A percentile compares a stretch with the other conserved stretches of the same genome.
Evolutionary conservation across 768 basidiomycete species (phyloP).

Genomic region (Naganishia vaughanmartiniae): DNA sequence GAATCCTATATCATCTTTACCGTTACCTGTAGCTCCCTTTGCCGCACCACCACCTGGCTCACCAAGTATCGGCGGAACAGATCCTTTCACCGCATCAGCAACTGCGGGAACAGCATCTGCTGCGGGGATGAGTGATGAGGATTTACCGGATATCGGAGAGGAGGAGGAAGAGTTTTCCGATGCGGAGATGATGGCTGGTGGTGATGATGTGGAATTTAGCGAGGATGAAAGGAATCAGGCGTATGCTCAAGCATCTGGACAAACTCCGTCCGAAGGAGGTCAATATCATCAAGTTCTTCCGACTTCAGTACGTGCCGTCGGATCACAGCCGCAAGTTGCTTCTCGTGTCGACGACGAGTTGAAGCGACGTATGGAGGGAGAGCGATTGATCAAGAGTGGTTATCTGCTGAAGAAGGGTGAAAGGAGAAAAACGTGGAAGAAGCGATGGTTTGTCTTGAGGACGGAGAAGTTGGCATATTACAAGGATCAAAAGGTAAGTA

Average conservation of each 20-base stretch:
- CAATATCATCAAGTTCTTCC: constrained; percentile 6
- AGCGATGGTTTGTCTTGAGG: constrained; percentile 94
- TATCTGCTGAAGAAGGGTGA: constrained; percentile 99
- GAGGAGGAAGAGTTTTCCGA: constrained; percentile 31
- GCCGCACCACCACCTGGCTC: neutral
- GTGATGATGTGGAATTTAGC: neutral
- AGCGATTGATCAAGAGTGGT: constrained; percentile 75
- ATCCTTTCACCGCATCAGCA: constrained; percentile 33
- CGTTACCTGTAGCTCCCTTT: neutral
- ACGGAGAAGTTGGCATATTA: constrained; percentile 92
- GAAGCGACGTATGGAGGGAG: constrained; percentile 51
- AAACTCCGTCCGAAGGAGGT: neutral
- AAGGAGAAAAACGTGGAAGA: constrained; percentile 98
- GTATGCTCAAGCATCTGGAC: neutral
- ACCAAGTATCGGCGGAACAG: constrained; percentile 24
- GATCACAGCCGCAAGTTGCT: neutral
- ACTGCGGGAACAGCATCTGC: constrained; percentile 33
- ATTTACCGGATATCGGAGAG: constrained; percentile 27
- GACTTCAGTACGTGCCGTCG: neutral
- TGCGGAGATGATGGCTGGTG: constrained; percentile 4
- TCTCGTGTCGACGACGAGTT: constrained; percentile 36
- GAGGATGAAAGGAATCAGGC: constrained; percentile 24
- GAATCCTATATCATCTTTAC: constrained; percentile 28
- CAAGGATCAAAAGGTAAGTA: constrained; percentile 71
- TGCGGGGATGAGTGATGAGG: constrained; percentile 38